Base-by-base conservation (phyloP, 805 yeast species). In the Nakazawaea peltata region DNA sequence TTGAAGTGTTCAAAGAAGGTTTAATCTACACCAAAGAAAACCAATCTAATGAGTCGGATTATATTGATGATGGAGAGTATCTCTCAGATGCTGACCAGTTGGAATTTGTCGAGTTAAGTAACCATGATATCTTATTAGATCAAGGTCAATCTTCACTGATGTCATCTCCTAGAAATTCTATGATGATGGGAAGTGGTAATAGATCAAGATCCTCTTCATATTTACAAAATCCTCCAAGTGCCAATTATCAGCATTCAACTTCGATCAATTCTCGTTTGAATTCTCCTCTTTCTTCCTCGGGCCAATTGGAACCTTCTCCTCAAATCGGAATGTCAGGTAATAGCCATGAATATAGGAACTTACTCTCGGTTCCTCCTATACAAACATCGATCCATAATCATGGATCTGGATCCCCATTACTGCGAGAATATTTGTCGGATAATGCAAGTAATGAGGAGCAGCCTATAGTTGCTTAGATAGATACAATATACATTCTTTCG, bases 201-300 rank as follows among this genome's bases (percentile, higher is more conserved):
- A 30, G 39, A 27, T 36, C 39, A 17, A 25, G 39, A 26, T 36
- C 39, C 4, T 18, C 33, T 2, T 34, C 38, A n/a, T 27, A n/a
- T n/a, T n/a, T n/a, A n/a, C 38, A 14, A 23, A 33, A 25, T 34
- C 38, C 5, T 19, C 34, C 2, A 26, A 31, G 14, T 28, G 28
- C 14, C 32, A 28, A 18, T 18, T 15, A 17, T 31, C 30, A 15
- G 14, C 13, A 9, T 28, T 28, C 59, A 59, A 35, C 69, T 64
- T 64, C 44, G 67, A 64, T 37, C 69, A 64, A 41, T 64, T 68
- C 69, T 56, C 55, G 40, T 68, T 68, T 2, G 64, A 57, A 32
- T 47, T 47, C 25, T 50, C 57, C 39, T n/a, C 5, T 8, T 8
- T 8, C 14, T 26, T 21, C n/a, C n/a, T n/a, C n/a, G n/a, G 10